Percentiles rank a stretch among this genome's conserved stretches.
These are phyloP conservation scores for Silene noctiflora DNA, from an alignment of 179 eudicot genomes.

Conservation along the genomic window DNA sequence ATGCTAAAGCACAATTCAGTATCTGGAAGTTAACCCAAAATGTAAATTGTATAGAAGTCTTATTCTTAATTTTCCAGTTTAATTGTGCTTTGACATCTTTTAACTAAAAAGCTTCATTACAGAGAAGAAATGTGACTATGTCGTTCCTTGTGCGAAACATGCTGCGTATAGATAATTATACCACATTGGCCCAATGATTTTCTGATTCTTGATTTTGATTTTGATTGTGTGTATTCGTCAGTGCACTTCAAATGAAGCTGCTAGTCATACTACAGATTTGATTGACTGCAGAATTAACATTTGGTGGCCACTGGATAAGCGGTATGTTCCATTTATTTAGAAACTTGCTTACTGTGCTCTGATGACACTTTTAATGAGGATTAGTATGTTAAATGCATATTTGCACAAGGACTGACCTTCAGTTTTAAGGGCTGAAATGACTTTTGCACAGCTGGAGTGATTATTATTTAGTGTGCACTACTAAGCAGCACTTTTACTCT, in stretches of 20 bases:
- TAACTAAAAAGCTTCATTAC: not conserved
- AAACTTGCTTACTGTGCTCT: not conserved
- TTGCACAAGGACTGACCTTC: conserved; percentile 1
- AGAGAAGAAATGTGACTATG: not conserved
- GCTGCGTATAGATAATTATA: not conserved
- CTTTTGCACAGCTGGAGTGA: not conserved
- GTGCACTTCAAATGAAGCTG: conserved; percentile 63
- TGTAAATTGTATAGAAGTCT: not conserved
- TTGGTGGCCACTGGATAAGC: conserved; percentile 98
- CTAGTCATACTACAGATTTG: conserved; percentile 56
- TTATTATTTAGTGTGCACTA: not conserved
- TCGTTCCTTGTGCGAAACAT: not conserved
- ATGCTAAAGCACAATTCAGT: not conserved
- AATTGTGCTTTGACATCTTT: not conserved
- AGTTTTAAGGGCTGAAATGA: not conserved
- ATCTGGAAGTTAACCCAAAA: not conserved
- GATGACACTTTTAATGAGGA: not conserved
- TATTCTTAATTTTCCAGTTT: not conserved
- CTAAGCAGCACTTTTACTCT: not conserved
- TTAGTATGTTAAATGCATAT: conserved; percentile 8
- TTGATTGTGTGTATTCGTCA: conserved; percentile 31
- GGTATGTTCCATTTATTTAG: conserved; percentile 35
- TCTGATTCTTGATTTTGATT: conserved; percentile 11
- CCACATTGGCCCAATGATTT: conserved; percentile 2
- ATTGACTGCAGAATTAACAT: conserved; percentile 74